Base-by-base conservation (phyloP, 345 rosid species). In the Euphorbia pulcherrima region DNA sequence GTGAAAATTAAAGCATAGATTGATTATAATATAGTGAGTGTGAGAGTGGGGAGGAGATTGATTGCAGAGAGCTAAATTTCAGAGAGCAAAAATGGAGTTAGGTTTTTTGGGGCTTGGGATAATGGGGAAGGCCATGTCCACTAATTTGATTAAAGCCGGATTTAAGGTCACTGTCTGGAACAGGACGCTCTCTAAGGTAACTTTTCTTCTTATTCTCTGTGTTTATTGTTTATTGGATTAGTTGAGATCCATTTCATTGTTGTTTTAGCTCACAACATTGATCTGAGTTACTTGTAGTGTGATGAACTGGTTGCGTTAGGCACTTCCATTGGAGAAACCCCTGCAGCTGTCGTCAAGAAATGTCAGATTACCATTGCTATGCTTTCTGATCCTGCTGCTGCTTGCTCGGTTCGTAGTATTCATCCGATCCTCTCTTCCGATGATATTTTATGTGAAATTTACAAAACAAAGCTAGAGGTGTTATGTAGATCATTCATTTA, bases 91-190 rank as follows among this genome's bases (percentile, higher is more conserved):
- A 67, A 93, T 93, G 98, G 97, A 93, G 70, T 83, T 93, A 8
- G 98, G 97, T 37, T 89, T 93, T 77, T 77, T 93, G 78, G 98
- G 98, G 26, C 55, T 93, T 68, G 98, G 98, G 29, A 93, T 93
- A 61, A 93, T 93, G 98, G 98, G 98, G 44, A 90, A 87, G 75
- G 98, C 92, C 83, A 93, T 93, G 96, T 72, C 96, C 29, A 72
- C 86, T 84, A 93, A 90, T 81, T 78, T 93, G 81, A 78, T 90
- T 57, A 83, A 78, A 14, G 77, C 83, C 74, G 96, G 97, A 44
- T 90, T 90, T 83, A 93, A 87, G 55, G 97, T 93, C 27, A 89
- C 94, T 59, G 96, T 93, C 17, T 93, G 98, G 97, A 93, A 93
- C 86, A 81, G 97, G 52, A 93, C 96, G 27, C 88, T 87, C 52